Conservation (phyloP, 129 eudicot species). For the Helichrysum umbraculigerum region DNA sequence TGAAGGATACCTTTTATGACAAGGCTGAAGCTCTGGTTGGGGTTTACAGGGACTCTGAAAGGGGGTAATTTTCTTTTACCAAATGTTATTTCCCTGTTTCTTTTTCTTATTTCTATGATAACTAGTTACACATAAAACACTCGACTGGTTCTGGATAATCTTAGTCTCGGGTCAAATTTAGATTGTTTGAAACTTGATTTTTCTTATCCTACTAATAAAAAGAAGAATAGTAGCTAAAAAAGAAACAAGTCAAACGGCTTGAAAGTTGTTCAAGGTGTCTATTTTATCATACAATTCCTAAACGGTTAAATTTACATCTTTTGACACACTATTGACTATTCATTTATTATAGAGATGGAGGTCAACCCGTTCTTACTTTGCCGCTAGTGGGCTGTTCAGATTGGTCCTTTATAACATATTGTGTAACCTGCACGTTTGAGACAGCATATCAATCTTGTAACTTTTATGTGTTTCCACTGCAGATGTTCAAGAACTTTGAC, state of each 20-base stretch:
- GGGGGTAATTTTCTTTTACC: constrained; percentile 42
- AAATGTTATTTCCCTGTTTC: background rate
- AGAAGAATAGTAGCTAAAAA: too few relatives aligned
- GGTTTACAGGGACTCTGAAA: constrained; percentile 83
- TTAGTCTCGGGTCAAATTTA: background rate
- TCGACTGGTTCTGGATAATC: background rate
- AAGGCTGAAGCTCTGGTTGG: constrained; percentile 99
- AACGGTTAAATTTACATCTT: too few relatives aligned
- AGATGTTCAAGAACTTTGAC: constrained; percentile 96
- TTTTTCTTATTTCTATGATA: too few relatives aligned
- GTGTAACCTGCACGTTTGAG: background rate
- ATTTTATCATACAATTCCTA: too few relatives aligned
- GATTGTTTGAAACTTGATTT: too few relatives aligned
- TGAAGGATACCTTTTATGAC: constrained; percentile 94
- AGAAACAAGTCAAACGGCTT: too few relatives aligned
- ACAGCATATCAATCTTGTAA: background rate
- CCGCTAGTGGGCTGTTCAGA: too few relatives aligned
- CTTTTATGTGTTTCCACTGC: constrained; percentile 20
- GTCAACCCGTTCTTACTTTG: too few relatives aligned
- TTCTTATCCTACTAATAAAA: background rate
- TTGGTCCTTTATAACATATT: background rate
- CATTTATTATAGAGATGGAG: too few relatives aligned
- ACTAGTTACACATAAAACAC: background rate
- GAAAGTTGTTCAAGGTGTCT: too few relatives aligned
- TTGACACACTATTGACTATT: too few relatives aligned